These are phyloP conservation scores for Pseudonectria buxi DNA, from an alignment of 2,329 filamentous ascomycete species.

Conservation along the genomic window DNA sequence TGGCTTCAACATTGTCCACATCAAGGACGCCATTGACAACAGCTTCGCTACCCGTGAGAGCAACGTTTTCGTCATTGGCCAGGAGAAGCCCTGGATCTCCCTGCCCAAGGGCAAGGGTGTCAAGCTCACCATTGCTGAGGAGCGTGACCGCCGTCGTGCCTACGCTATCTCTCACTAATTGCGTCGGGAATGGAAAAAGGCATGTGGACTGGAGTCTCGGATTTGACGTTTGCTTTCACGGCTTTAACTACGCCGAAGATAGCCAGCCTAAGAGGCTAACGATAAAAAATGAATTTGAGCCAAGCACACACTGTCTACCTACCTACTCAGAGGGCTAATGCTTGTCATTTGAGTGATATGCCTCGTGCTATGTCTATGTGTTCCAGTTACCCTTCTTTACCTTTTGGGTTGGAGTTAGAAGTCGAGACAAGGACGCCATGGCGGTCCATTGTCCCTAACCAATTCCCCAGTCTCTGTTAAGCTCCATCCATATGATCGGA, in stretches of 20 bases:
- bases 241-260: conserved; percentile 27
- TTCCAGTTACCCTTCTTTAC: too few species aligned
- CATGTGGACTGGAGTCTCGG: conserved; percentile 35
- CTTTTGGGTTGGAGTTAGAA: too few species aligned
- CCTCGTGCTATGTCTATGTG: too few species aligned
- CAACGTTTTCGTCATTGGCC: conserved; percentile 99
- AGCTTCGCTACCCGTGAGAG: conserved; percentile 97
- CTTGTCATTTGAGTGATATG: conserved; percentile 1
- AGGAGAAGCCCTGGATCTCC: conserved; percentile 98
- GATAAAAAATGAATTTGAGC: conserved; percentile 32
- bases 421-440: too few species aligned
- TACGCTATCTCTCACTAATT: conserved; percentile 45
- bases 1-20: conserved; percentile 99
- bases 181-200: conserved; percentile 23
- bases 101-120: conserved; percentile 99
- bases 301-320: conserved; percentile 22
- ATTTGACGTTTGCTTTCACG: conserved; percentile 32
- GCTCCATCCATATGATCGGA: too few species aligned
- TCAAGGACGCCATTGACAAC: conserved; percentile 99
- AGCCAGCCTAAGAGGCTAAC: conserved; percentile 30
- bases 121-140: conserved; percentile 98
- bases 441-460: too few species aligned
- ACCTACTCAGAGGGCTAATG: conserved; percentile 4
- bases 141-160: conserved; percentile 95
- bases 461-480: too few species aligned